These are phyloP conservation scores for Brasilioporus rufonigricans DNA, from an alignment of 768 basidiomycete species.

Conservation along the genomic window DNA sequence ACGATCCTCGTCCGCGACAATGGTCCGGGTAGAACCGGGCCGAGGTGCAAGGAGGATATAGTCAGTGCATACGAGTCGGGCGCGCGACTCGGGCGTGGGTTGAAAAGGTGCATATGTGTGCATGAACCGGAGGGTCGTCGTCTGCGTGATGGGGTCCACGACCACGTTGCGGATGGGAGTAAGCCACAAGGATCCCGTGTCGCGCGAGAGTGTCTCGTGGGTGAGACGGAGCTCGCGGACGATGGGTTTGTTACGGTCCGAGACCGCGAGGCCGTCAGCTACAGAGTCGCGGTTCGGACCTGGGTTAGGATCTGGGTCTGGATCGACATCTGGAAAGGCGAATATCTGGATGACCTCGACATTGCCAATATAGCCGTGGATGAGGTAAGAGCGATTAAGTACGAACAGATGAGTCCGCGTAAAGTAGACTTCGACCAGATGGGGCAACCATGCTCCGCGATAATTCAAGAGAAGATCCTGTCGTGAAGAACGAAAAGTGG, in stretches of 20 bases:
- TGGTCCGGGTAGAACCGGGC: background rate
- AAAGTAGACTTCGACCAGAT: slow-evolving; percentile 17
- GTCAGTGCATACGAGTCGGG: slow-evolving; percentile 17
- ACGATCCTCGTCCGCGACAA: background rate
- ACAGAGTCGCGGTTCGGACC: background rate
- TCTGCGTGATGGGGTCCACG: slow-evolving; percentile 5
- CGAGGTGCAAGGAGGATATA: slow-evolving; percentile 2
- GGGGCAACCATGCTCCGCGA: slow-evolving; percentile 18
- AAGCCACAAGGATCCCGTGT: slow-evolving; percentile 9
- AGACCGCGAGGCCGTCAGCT: background rate
- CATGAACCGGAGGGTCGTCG: slow-evolving; percentile 24
- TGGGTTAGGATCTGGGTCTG: background rate
- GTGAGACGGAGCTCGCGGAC: slow-evolving; percentile 20
- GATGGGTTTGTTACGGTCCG: background rate
- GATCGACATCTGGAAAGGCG: slow-evolving; percentile 13
- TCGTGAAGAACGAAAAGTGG: background rate
- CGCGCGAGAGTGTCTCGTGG: slow-evolving; percentile 14
- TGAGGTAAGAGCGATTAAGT: slow-evolving; percentile 14
- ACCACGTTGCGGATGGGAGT: slow-evolving; percentile 11
- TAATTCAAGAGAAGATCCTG: slow-evolving; percentile 18
- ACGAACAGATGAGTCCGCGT: slow-evolving; percentile 17
- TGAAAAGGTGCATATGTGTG: slow-evolving; percentile 7
- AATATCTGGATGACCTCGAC: slow-evolving; percentile 23
- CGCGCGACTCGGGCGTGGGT: background rate
- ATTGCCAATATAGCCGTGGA: slow-evolving; percentile 1